Percentiles rank a stretch among this genome's conserved stretches.
phyloP scores from a whole-genome alignment of 2,329 filamentous ascomycete genomes.

The Pestalotiopsis fici region DNA sequence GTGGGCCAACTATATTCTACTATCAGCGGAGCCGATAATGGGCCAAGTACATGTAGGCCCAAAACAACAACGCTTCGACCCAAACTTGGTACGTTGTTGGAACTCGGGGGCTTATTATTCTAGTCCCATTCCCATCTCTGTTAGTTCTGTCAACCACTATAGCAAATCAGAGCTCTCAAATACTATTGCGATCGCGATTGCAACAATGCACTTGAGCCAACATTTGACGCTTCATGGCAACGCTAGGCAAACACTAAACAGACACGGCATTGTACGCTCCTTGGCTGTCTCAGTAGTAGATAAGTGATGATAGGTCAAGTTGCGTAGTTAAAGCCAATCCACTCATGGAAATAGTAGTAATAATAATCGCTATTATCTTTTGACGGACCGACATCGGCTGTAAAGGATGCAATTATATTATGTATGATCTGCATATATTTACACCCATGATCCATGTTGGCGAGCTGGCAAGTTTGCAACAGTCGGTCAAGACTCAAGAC shows the following conservation, averaged over 20 bases:
- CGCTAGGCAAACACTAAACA: background rate
- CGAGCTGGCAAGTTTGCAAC: background rate
- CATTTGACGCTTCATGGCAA: background rate
- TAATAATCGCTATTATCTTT: background rate
- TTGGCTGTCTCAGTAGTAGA: too few species aligned
- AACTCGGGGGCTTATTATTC: background rate
- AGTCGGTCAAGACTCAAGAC: background rate
- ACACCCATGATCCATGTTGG: background rate
- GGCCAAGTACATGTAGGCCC: background rate
- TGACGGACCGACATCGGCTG: background rate
- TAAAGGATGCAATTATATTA: background rate
- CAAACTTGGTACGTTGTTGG: background rate
- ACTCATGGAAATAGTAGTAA: background rate
- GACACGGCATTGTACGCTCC: background rate
- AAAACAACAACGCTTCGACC: background rate
- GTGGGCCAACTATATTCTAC: background rate
- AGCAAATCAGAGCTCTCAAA: background rate
- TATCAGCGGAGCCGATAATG: background rate
- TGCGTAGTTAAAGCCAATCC: background rate
- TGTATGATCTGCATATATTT: background rate
- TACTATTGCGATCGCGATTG: background rate
- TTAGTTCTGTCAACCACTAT: background rate
- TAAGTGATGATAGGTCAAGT: background rate
- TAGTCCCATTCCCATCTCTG: background rate
- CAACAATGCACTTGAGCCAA: background rate